Base-by-base conservation (phyloP, 768 basidiomycete genomes). In the Termitomyces bulborhizus region DNA sequence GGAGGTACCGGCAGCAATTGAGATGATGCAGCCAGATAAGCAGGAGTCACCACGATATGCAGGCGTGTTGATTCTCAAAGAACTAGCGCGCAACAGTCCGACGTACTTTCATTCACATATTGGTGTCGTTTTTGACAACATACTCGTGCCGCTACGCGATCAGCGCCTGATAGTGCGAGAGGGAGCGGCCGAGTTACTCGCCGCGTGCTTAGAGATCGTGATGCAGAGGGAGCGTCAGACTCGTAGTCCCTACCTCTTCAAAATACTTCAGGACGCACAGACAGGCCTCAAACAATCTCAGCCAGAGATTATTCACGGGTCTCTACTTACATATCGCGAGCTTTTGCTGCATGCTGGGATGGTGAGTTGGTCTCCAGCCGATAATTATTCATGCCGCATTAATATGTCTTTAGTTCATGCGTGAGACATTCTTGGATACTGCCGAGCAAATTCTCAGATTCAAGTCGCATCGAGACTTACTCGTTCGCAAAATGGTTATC, bases 401-500 rank as follows among this genome's bases (percentile, higher is more conserved):
- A 40, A 42, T 45, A 46, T 31, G 27, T 31, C n/a, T 18, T 43
- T 62, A 92, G 88, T 93, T 93, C 65, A 92, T 95, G 91, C 83
- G 81, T 59, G 90, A 93, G 63, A 84, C 80, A 48, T 98, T 92
- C 66, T 68, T 88, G 44, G 87, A 90, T 60, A 88, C 91, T 6
- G 92, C 92, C 56, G 95, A 98, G 52, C 85, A 90, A 60, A 91
- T 98, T 46, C 76, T 98, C 29, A 82, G 84, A 37, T 97, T 95
- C 76, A 88, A 86, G 68, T 81, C 87, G 8, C 89, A 93, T 67
- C 81, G 92, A 59, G 97, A 99, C 63, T 73, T 82, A 18, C 82
- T 93, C 39, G 88, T 99, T 56, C 85, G 93, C 43, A 90, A 91
- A 69, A 93, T 93, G 75, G 95, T 98, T 57, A 94, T 98, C 65